These are phyloP conservation scores for Lupinus albus DNA, from an alignment of 306 rosid species.

Conservation along the genomic window DNA sequence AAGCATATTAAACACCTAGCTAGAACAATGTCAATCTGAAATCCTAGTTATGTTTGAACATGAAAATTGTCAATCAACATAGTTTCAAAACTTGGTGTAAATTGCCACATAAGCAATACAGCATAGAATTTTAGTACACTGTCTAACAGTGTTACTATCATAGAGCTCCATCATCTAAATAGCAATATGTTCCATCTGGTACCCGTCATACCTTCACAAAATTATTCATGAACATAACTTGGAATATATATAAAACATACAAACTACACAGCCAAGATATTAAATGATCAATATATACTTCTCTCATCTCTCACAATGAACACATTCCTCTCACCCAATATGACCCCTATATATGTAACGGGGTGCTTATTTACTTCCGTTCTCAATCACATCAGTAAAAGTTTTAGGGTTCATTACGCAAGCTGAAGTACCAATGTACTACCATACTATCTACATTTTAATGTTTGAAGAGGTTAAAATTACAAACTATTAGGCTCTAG, in stretches of 20 bases:
- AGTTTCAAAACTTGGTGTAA: slow-evolving; percentile 23
- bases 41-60: slow-evolving; percentile 21
- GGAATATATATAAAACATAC: not conserved
- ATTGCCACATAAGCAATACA: not conserved
- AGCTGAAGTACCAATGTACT: slow-evolving; percentile 4
- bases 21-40: slow-evolving; percentile 7
- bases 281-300: no score
- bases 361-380: not conserved
- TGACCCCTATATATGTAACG: not conserved
- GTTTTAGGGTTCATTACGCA: slow-evolving; percentile 36
- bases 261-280: not conserved
- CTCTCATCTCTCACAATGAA: no score
- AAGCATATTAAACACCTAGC: no score
- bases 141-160: not conserved
- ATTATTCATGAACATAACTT: not conserved
- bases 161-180: slow-evolving; percentile 17
- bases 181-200: slow-evolving; percentile 1
- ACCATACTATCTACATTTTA: not conserved
- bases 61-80: not conserved
- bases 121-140: not conserved
- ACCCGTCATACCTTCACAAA: not conserved
- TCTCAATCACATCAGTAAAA: slow-evolving; percentile 17
- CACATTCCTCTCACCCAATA: no score
- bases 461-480: slow-evolving; percentile 23
- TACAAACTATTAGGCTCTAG: slow-evolving; percentile 5